Evolutionary conservation across 2,329 filamentous ascomycete species (phyloP).

Genomic region (Apiospora pterosperma): DNA sequence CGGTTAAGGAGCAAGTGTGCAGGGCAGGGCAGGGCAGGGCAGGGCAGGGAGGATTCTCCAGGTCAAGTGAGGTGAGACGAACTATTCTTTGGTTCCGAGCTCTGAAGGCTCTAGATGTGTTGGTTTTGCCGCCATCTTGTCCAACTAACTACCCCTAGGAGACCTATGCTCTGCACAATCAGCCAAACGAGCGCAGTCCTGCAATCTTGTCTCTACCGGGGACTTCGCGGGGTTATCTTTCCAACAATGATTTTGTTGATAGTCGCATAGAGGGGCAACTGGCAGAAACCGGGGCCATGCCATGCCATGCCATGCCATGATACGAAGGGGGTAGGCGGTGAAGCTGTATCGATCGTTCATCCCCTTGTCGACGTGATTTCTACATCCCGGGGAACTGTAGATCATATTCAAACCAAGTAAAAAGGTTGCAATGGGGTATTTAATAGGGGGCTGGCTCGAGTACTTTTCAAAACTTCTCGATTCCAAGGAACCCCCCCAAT

Average conservation of each 20-base stretch:
- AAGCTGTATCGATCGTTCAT: neutral
- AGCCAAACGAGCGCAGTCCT: neutral
- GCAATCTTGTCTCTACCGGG: neutral
- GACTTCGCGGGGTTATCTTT: neutral
- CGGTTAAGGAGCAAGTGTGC: neutral
- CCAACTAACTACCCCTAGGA: neutral
- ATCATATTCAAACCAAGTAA: neutral
- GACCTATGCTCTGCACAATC: neutral
- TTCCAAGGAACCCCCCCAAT: neutral
- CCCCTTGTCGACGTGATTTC: neutral
- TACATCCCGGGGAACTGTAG: neutral
- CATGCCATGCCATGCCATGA: too few relatives aligned
- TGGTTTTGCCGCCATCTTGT: slow-evolving; percentile 37
- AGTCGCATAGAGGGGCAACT: slow-evolving; percentile 8
- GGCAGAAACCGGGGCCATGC: slow-evolving; percentile 7
- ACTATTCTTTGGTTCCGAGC: slow-evolving; percentile 92
- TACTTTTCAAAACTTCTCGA: neutral
- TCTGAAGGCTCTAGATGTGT: slow-evolving; percentile 69
- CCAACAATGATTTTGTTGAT: neutral
- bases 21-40: neutral
- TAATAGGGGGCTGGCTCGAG: neutral
- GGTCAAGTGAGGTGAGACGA: slow-evolving; percentile 29
- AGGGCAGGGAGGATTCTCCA: neutral
- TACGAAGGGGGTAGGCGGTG: neutral
- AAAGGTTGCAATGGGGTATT: neutral